Base-by-base conservation (phyloP, 2,329 filamentous ascomycete genomes). In the Metarhizium humberi region DNA sequence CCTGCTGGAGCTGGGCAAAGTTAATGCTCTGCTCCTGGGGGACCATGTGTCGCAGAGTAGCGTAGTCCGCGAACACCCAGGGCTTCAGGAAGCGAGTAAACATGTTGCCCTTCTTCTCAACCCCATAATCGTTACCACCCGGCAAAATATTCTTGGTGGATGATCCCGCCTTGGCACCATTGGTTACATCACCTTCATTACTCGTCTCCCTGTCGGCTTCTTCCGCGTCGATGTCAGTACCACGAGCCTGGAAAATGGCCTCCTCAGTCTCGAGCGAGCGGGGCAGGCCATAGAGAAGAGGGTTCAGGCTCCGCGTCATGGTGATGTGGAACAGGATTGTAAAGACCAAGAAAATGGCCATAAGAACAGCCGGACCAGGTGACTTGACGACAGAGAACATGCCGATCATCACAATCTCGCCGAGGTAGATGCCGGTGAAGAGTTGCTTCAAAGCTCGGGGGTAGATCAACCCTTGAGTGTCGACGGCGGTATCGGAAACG, bases 401-500 rank as follows among this genome's bases (percentile, higher is more conserved):
- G 53, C 90, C 90, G 59, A 95, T 82, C 62, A 96, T 75, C 68
- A 88, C 92, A 55, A 92, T 72, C 63, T 92, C 85, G 1, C 86
- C 82, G 14, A 96, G 74, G 70, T 96, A 96, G 50, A 94, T 77
- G 53, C 91, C 90, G 2, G 85, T 82, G 47, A 92, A 82, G 36
- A 94, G 80, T 58, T 97, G 92, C 75, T 96, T 90, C 47, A 97
- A 78, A 5, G 90, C 92, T 29, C 90, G 87, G 1, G 90, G 87
- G 67, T 96, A 97, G 64, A 90, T 85, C 25, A 92, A 83, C 51
- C 94, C 92, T 64, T 90, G 90, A 50, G 91, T 96, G 66, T 97
- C 92, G 59, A 95, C 84, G 58, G 84, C 77, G 13, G 87, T 80
- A 61, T 91, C 87, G 50, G 83, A 86, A 14, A 94, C 88, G 67